These are phyloP conservation scores for Aspergillus carbonarius DNA, from an alignment of 2,329 filamentous ascomycete genomes.

Conservation along the genomic window DNA sequence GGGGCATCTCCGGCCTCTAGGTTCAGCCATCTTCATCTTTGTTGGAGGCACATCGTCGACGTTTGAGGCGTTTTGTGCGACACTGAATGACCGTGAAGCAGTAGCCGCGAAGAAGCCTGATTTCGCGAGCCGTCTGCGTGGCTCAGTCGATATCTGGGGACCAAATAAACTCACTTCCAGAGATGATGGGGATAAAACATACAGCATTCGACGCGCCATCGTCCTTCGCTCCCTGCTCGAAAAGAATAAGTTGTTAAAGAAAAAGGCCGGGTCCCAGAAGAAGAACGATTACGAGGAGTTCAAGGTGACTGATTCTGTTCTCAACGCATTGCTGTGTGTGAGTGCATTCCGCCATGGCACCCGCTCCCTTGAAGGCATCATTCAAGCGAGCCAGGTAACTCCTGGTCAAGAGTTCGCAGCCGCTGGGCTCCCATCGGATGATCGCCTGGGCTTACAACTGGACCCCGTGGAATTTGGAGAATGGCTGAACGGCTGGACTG, in stretches of 20 bases:
- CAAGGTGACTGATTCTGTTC: background rate
- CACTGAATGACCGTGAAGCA: background rate
- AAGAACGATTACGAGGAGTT: no score
- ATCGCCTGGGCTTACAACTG: background rate
- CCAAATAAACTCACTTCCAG: background rate
- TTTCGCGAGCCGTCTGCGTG: slow-evolving; percentile 6
- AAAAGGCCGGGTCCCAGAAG: background rate
- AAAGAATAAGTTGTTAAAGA: background rate
- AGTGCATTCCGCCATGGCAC: background rate
- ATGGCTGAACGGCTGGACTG: background rate
- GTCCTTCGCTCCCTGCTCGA: background rate
- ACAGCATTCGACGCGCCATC: background rate
- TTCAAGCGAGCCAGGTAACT: background rate
- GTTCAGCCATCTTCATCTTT: slow-evolving; percentile 3
- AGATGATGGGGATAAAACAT: background rate
- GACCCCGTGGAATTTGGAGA: background rate
- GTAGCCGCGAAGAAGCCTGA: background rate
- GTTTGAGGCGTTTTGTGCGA: background rate
- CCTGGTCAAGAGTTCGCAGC: background rate
- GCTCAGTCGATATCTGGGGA: background rate
- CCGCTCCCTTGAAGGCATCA: background rate
- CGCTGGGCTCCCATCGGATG: background rate
- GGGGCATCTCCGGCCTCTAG: background rate
- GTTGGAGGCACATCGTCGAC: background rate
- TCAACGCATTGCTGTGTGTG: background rate